These are phyloP conservation scores for Fusarium bactridioides DNA, from an alignment of 2,329 filamentous ascomycete genomes.

Conservation along the genomic window DNA sequence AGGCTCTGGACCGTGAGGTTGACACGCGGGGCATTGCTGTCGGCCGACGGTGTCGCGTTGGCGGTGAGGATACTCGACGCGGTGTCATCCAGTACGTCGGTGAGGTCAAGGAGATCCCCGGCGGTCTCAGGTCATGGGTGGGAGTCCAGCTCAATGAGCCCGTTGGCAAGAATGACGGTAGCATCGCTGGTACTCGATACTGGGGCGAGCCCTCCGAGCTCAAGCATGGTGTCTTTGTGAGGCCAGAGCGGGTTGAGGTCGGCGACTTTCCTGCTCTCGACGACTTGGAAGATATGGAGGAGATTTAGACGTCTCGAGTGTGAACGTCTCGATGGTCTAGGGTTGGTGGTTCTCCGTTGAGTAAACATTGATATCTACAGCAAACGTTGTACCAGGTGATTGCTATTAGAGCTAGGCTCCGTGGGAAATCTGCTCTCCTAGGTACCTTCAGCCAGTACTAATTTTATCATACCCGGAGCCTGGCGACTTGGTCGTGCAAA, in stretches of 20 bases:
- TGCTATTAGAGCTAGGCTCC: neutral
- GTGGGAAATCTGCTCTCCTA: neutral
- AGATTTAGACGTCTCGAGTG: constrained; percentile 59
- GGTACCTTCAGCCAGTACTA: neutral
- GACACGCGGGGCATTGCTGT: constrained; percentile 70
- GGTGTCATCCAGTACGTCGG: constrained; percentile 78
- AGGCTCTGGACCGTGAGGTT: constrained; percentile 74
- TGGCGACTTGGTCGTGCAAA: neutral
- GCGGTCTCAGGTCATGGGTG: constrained; percentile 72
- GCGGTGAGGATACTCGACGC: constrained; percentile 72
- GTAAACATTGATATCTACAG: neutral
- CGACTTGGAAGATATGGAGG: constrained; percentile 80
- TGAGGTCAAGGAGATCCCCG: constrained; percentile 76
- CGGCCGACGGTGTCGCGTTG: constrained; percentile 70
- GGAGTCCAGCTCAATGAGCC: constrained; percentile 81
- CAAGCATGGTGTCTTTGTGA: constrained; percentile 81
- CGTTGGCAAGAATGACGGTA: constrained; percentile 83
- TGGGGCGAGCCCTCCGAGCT: constrained; percentile 70
- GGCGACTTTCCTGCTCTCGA: constrained; percentile 77
- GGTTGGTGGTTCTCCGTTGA: neutral
- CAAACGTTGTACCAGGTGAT: neutral
- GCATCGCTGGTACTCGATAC: constrained; percentile 71
- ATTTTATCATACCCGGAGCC: neutral
- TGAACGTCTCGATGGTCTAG: neutral
- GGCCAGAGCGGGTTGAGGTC: constrained; percentile 78